phyloP scores from a whole-genome alignment of 2,329 filamentous ascomycete genomes.

The Albifimbria verrucaria region DNA sequence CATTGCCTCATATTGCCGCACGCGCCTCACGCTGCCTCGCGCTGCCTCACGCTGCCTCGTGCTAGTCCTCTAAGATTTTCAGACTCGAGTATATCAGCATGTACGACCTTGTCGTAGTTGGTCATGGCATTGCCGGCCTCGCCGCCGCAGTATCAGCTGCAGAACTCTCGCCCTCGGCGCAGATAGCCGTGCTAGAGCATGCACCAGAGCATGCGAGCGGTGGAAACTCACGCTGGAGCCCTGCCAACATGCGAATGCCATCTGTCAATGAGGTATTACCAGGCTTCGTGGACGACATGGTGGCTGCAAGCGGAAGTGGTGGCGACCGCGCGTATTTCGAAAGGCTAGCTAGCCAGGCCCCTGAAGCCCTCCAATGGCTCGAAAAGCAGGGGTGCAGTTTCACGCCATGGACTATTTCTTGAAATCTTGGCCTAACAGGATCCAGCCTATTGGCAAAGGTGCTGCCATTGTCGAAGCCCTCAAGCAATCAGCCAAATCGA shows the following conservation, averaged over 20 bases:
- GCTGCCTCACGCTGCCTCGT: conserved; percentile 1
- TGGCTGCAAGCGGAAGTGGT: conserved; percentile 9
- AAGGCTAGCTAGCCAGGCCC: conserved; percentile 8
- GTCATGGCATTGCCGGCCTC: conserved; percentile 9
- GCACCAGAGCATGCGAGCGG: conserved; percentile 8
- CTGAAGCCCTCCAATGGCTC: conserved; percentile 9
- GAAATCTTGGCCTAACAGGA: conserved; percentile 9
- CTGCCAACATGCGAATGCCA: conserved; percentile 8
- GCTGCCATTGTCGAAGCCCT: conserved; percentile 9
- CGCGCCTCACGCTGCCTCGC: not conserved
- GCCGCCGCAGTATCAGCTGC: conserved; percentile 8
- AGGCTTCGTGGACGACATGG: conserved; percentile 8
- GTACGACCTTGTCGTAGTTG: conserved; percentile 9
- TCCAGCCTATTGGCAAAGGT: conserved; percentile 9
- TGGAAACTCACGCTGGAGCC: conserved; percentile 9
- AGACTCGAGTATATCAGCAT: conserved; percentile 8
- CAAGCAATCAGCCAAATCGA: conserved; percentile 9
- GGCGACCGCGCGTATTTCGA: conserved; percentile 8
- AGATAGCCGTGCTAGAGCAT: conserved; percentile 9
- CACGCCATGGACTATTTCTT: conserved; percentile 9
- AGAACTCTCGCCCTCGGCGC: conserved; percentile 8
- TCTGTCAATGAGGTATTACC: conserved; percentile 9
- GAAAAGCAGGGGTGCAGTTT: conserved; percentile 9
- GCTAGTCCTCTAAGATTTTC: conserved; percentile 8
- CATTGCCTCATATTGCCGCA: not conserved